Conservation (phyloP, 1,284 basidiomycete species). For the Ceratorhiza oryzae-sativae region DNA sequence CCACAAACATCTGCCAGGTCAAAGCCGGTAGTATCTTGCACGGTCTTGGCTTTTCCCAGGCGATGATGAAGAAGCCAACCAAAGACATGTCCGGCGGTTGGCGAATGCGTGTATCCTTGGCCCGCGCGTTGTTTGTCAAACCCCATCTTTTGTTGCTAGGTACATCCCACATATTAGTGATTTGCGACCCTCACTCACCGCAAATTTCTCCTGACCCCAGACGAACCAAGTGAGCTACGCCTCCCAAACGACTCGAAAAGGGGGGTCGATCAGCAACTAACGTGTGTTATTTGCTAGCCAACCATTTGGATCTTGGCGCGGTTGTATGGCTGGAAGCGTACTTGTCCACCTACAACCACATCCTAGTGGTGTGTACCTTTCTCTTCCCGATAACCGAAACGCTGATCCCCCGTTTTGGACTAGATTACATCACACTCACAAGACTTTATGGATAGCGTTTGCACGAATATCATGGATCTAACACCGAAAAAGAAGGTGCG, state of each 20-base stretch:
- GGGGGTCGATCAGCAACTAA: conserved; percentile 1
- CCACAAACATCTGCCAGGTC: conserved; percentile 49
- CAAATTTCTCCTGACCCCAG: conserved; percentile 39
- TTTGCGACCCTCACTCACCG: background rate
- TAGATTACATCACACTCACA: conserved; percentile 91
- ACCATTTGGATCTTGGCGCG: conserved; percentile 94
- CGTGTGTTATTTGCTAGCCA: conserved; percentile 52
- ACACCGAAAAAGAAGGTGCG: conserved; percentile 79
- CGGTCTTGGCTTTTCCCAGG: conserved; percentile 90
- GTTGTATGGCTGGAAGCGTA: conserved; percentile 99
- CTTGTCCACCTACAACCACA: conserved; percentile 97
- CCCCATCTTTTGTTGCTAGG: conserved; percentile 94
- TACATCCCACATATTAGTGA: conserved; percentile 48
- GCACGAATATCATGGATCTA: conserved; percentile 98
- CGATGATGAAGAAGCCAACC: conserved; percentile 96
- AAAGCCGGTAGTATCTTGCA: conserved; percentile 96
- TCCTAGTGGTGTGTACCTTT: conserved; percentile 67
- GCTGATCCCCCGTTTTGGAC: conserved; percentile 24
- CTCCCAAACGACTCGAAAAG: background rate
- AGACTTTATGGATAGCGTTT: conserved; percentile 96
- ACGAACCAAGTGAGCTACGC: conserved; percentile 47
- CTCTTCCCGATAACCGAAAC: background rate
- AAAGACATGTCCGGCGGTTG: conserved; percentile 83
- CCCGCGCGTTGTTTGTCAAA: conserved; percentile 94
- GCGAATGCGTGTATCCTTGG: conserved; percentile 79